Percentiles rank a stretch among this genome's conserved stretches.
These are phyloP conservation scores for Aspergillus aculeatus DNA, from an alignment of 2,329 filamentous ascomycete genomes.

Conservation along the genomic window DNA sequence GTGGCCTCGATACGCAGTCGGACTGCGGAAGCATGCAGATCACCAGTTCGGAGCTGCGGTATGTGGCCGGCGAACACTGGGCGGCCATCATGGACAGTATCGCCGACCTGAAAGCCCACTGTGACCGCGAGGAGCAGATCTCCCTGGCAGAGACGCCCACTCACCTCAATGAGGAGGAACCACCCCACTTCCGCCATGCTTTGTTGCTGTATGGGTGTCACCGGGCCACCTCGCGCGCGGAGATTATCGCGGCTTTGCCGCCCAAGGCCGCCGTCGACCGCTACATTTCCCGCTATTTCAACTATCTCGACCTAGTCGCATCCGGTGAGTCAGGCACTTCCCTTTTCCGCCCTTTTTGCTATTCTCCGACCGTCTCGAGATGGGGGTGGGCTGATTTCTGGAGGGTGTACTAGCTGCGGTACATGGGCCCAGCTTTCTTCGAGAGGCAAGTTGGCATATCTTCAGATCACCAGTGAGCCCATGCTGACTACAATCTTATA, in stretches of 20 bases:
- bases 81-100: slow-evolving; percentile 28
- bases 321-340: slow-evolving; percentile 12
- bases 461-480: neutral
- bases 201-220: slow-evolving; percentile 18
- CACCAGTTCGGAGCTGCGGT: slow-evolving; percentile 20
- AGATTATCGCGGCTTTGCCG: slow-evolving; percentile 25
- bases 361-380: slow-evolving; percentile 5
- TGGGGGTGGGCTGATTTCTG: neutral
- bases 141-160: slow-evolving; percentile 8
- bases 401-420: slow-evolving; percentile 13
- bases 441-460: slow-evolving; percentile 24
- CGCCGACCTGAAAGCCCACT: slow-evolving; percentile 25
- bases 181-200: neutral
- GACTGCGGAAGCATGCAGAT: slow-evolving; percentile 24
- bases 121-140: slow-evolving; percentile 21
- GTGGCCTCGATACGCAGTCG: slow-evolving; percentile 6
- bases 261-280: slow-evolving; percentile 24
- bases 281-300: slow-evolving; percentile 29
- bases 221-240: slow-evolving; percentile 12
- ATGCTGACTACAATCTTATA: slow-evolving; percentile 17
- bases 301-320: slow-evolving; percentile 23
- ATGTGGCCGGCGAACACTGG: slow-evolving; percentile 31
- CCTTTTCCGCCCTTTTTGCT: neutral
- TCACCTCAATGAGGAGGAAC: neutral
- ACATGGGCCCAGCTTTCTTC: slow-evolving; percentile 31